Evolutionary conservation across 2,329 filamentous ascomycete species (phyloP).

Genomic region (Thielaviopsis euricoi): DNA sequence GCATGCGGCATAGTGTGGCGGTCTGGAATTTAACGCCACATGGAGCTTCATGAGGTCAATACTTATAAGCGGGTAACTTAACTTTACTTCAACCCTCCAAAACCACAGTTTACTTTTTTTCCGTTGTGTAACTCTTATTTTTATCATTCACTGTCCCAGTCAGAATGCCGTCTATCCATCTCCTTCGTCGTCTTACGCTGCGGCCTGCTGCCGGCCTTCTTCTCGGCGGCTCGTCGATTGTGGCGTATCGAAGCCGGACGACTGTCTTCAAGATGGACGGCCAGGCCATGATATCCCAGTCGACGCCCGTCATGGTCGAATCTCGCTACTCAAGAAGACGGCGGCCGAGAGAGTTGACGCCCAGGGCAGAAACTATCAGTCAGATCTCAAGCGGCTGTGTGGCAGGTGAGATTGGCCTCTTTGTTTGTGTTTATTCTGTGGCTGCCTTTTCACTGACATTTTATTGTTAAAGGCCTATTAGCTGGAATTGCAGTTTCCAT

Average conservation of each 20-base stretch:
- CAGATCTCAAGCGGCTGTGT: slow-evolving; percentile 39
- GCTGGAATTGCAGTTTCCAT: slow-evolving; percentile 48
- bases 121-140: not conserved
- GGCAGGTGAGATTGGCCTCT: slow-evolving; percentile 23
- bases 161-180: not conserved
- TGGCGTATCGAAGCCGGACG: not conserved
- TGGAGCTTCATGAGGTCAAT: not conserved
- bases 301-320: not conserved
- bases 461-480: slow-evolving; percentile 33
- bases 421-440: not conserved
- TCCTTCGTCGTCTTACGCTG: not conserved
- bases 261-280: not conserved
- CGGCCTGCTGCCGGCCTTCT: not conserved
- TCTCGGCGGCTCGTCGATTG: not conserved
- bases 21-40: not conserved
- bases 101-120: not conserved
- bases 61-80: not conserved
- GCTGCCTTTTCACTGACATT: slow-evolving; percentile 1
- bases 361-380: slow-evolving; percentile 12
- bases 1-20: not conserved
- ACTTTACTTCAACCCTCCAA: not conserved
- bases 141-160: not conserved
- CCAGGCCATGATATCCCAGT: not conserved
- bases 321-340: not conserved
- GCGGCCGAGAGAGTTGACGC: not conserved